Evolutionary conservation across 805 yeast genomes (phyloP).

Genomic region (Debaryomyces castellii): DNA sequence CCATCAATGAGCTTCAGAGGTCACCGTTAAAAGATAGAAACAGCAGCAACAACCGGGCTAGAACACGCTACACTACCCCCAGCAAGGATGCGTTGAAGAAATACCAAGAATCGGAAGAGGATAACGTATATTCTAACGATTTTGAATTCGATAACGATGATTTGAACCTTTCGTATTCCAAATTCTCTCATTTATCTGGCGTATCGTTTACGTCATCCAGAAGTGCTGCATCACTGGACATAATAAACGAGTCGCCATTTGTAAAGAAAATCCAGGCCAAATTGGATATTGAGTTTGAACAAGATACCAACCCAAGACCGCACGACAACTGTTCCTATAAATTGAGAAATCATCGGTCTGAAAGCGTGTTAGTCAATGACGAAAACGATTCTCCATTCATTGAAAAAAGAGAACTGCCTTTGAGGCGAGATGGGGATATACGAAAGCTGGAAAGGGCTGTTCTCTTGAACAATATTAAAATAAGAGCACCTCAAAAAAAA

Average conservation of each 20-base stretch:
- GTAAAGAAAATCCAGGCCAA: conserved; percentile 24
- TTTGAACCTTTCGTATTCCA: conserved; percentile 34
- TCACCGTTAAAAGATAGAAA: background rate
- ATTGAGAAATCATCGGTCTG: background rate
- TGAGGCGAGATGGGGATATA: background rate
- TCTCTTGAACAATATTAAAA: background rate
- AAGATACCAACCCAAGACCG: background rate
- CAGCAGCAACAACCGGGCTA: background rate
- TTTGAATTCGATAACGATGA: conserved; percentile 25
- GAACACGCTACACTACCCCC: background rate
- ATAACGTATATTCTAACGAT: conserved; percentile 24
- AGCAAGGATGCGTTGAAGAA: conserved; percentile 33
- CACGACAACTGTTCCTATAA: background rate
- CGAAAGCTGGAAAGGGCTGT: background rate
- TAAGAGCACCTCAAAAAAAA: background rate
- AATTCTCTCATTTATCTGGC: conserved; percentile 32
- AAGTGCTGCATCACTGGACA: conserved; percentile 4
- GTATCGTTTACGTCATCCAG: conserved; percentile 15
- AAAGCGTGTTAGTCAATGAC: background rate
- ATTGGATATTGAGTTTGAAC: conserved; percentile 13
- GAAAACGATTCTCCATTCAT: conserved; percentile 19
- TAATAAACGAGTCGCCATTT: conserved; percentile 25
- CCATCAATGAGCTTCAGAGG: background rate
- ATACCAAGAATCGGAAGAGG: conserved; percentile 20
- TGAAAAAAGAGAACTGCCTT: conserved; percentile 6